Percentiles rank a stretch among this genome's conserved stretches.
Conservation (phyloP, 2,329 filamentous ascomycete genomes). For the Aspergillus calidoustus region DNA sequence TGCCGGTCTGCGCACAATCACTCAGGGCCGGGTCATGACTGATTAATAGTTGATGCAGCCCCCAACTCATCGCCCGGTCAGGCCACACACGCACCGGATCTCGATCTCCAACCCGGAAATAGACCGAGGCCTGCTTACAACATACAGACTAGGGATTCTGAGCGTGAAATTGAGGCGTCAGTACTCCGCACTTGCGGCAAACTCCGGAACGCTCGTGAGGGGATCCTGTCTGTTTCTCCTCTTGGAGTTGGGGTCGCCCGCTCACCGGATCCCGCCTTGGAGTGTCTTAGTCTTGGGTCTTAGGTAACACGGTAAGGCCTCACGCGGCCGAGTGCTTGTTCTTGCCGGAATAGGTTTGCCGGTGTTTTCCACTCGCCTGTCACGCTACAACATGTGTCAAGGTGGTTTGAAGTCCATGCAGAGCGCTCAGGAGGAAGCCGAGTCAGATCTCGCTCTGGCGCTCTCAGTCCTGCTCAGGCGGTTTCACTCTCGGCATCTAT, state of each 20-base stretch:
- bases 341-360: background rate
- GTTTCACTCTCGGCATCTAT: too few species aligned
- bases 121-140: background rate
- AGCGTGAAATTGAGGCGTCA: background rate
- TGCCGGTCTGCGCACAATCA: too few species aligned
- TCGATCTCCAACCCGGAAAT: background rate
- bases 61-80: background rate
- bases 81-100: background rate
- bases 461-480: too few species aligned
- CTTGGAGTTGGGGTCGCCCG: constrained; percentile 1
- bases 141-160: background rate
- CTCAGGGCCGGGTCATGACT: background rate
- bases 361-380: background rate
- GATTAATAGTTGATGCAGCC: background rate
- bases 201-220: constrained; percentile 18
- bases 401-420: too few species aligned
- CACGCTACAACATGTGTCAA: background rate
- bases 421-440: too few species aligned
- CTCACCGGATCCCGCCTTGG: constrained; percentile 4
- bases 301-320: background rate
- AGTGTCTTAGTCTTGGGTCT: background rate
- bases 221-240: background rate
- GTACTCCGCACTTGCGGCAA: constrained; percentile 19
- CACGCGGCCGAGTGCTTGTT: background rate
- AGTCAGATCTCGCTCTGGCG: too few species aligned